Conservation (phyloP, 257 asterid species). For the Ophiorrhiza pumila region DNA sequence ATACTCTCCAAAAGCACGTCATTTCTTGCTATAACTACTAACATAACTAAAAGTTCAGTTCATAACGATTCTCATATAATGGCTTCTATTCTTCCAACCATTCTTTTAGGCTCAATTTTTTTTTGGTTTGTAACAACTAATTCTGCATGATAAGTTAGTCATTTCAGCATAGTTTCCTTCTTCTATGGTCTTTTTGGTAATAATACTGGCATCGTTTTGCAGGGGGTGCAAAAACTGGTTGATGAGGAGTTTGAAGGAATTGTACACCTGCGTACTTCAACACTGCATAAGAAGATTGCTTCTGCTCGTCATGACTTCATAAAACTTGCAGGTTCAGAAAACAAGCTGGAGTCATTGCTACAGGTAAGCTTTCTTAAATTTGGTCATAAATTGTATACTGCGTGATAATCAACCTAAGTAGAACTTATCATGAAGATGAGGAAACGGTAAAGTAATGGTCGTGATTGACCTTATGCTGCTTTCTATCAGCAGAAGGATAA, state of each 20-base stretch:
- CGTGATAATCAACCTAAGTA: neutral
- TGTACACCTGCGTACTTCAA: slow-evolving; percentile 77
- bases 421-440: neutral
- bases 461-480: neutral
- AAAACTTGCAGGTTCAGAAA: slow-evolving; percentile 90
- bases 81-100: too few relatives aligned
- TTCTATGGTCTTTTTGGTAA: neutral
- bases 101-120: too few relatives aligned
- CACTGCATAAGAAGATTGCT: slow-evolving; percentile 93
- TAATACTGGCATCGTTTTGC: slow-evolving; percentile 8
- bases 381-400: neutral
- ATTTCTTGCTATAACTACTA: neutral
- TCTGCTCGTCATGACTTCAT: slow-evolving; percentile 93
- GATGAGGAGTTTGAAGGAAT: slow-evolving; percentile 96
- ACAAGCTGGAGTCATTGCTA: slow-evolving; percentile 89
- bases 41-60: neutral
- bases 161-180: neutral
- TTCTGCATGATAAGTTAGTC: neutral
- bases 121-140: neutral
- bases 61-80: neutral
- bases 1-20: neutral
- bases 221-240: slow-evolving; percentile 88
- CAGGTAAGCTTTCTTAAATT: slow-evolving; percentile 46
- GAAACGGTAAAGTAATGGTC: neutral
- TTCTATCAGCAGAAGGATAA: neutral